Base-by-base conservation (phyloP, 176 grass and related monocot species). In the Cymbopogon citratus region DNA sequence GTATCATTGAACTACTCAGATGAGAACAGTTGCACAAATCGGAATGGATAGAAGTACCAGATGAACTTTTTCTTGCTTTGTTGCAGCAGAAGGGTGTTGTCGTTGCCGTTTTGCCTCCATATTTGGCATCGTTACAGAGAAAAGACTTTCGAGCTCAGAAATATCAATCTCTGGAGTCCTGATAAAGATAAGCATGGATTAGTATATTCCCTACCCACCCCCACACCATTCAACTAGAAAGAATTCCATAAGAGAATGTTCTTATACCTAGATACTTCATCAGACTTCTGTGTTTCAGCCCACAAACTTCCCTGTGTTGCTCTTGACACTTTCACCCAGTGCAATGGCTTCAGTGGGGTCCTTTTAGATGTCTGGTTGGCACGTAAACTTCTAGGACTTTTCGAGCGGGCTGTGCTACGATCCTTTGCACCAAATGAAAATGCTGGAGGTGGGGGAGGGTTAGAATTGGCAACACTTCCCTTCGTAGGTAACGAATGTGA, bases 321-420 rank as follows among this genome's bases (percentile, higher is more conserved):
- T 91, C 95, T 98, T 87, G 92, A 89, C 27, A 98, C 95, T 92
- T 98, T 98, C 77, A 92, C 85, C 95, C 92, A 94, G 71, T 98
- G 95, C 67, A 98, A 77, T 67, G 95, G 95, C 74, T 98, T 94
- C 71, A 94, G 79, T 60, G 85, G 85, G 63, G 85, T 83, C 81
- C 70, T 98, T 88, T 94, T 98, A 74, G 84, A 87, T 87, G 77
- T 34, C 71, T 90, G 86, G 76, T 73, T 79, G 27, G 80, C 56
- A 65, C 82, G 84, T 72, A 89, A 67, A 87, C 72, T 81, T 81
- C 73, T 94, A 69, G 95, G 83, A 77, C 91, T 83, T 87, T 66
- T 98, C 76, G 88, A 82, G 57, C 59, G 79, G 43, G 63, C 52
- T 73, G 64, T 48, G 75, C 18, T 83, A 77, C 65, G 83, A 66